phyloP scores from a whole-genome alignment of 129 eudicot genomes.

The Flaveria ramosissima region DNA sequence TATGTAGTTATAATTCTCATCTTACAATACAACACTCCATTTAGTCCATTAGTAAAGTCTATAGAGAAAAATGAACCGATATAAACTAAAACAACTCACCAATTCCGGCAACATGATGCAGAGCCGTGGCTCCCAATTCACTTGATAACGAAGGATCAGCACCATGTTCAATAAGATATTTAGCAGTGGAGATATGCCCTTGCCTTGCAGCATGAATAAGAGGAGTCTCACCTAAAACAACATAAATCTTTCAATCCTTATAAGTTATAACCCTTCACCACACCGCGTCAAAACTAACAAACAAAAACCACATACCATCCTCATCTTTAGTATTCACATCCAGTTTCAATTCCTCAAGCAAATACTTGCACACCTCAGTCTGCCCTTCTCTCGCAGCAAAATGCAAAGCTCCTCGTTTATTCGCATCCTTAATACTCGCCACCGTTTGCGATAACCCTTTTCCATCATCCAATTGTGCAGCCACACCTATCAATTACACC shows the following conservation, averaged over 20 bases:
- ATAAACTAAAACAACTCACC: conserved; percentile 48
- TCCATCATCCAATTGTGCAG: conserved; percentile 78
- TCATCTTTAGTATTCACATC: conserved; percentile 77
- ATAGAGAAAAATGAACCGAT: neutral
- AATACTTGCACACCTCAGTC: conserved; percentile 86
- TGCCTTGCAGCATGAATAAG: conserved; percentile 93
- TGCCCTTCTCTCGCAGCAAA: conserved; percentile 95
- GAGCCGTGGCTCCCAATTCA: conserved; percentile 89
- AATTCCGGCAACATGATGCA: conserved; percentile 86
- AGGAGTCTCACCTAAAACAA: conserved; percentile 80
- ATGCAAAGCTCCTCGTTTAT: conserved; percentile 87
- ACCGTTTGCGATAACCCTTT: conserved; percentile 77
- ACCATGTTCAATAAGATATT: conserved; percentile 72
- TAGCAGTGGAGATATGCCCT: conserved; percentile 79
- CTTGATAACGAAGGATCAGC: conserved; percentile 78
- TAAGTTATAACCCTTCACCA: neutral
- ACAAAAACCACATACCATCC: conserved; percentile 54
- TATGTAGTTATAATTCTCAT: conserved; percentile 14
- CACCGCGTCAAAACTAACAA: neutral
- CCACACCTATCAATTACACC: conserved; percentile 47
- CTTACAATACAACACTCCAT: neutral
- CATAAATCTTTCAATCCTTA: neutral
- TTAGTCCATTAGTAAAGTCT: conserved; percentile 5
- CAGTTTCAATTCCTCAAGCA: conserved; percentile 81
- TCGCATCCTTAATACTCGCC: conserved; percentile 81